These are phyloP conservation scores for Coniella vitis DNA, from an alignment of 2,329 filamentous ascomycete genomes.

Conservation along the genomic window DNA sequence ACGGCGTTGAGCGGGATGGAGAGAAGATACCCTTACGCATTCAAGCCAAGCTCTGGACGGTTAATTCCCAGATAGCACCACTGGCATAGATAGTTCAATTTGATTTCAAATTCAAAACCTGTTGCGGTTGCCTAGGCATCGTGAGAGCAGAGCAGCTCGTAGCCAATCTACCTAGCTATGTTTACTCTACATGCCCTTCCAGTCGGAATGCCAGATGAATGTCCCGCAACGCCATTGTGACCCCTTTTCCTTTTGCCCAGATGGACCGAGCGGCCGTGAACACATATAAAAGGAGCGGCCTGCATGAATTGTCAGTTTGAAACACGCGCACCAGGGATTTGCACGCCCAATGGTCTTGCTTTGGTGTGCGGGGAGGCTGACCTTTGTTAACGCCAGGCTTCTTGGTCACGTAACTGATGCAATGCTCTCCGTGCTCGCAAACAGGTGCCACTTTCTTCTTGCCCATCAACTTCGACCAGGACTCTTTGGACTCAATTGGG, in stretches of 20 bases:
- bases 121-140: no score
- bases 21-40: neutral
- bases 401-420: constrained; percentile 76
- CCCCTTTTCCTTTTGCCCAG: constrained; percentile 74
- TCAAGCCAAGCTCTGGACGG: no score
- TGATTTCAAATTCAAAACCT: no score
- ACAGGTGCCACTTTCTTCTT: constrained; percentile 61
- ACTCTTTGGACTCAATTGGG: constrained; percentile 67
- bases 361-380: constrained; percentile 27
- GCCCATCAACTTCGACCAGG: constrained; percentile 78
- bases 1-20: neutral
- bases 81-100: no score
- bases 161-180: neutral
- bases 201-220: constrained; percentile 54
- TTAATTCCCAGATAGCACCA: no score
- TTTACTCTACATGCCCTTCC: constrained; percentile 2
- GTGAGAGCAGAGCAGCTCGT: no score
- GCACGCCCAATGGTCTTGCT: neutral
- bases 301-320: constrained; percentile 20
- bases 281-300: constrained; percentile 60
- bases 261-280: constrained; percentile 70
- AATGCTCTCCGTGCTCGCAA: constrained; percentile 86
- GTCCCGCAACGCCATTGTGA: constrained; percentile 85
- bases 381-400: constrained; percentile 80
- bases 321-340: neutral